These are phyloP conservation scores for Knoxdaviesia capensis DNA, from an alignment of 2,329 filamentous ascomycete genomes.

Conservation along the genomic window DNA sequence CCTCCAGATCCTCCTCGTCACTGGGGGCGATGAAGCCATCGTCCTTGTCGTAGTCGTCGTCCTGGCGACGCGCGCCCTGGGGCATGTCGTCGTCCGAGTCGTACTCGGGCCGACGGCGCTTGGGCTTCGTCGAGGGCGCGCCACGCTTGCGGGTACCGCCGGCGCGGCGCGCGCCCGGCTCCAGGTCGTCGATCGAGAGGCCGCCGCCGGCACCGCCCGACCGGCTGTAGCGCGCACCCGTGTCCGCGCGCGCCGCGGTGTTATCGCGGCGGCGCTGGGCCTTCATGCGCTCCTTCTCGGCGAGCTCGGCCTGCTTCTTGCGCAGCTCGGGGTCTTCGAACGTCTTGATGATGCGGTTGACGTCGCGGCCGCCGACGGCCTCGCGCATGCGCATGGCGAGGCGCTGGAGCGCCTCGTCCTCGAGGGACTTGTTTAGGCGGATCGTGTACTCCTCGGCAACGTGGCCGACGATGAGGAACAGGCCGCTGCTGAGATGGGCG, in stretches of 20 bases:
- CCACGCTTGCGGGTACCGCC: constrained; percentile 32
- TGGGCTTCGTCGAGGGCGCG: constrained; percentile 24
- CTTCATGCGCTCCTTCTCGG: constrained; percentile 54
- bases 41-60: constrained; percentile 61
- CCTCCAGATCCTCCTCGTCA: constrained; percentile 48
- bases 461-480: constrained; percentile 56
- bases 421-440: constrained; percentile 42
- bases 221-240: constrained; percentile 28
- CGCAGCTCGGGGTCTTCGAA: constrained; percentile 57
- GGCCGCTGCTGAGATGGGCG: constrained; percentile 45
- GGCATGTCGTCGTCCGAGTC: constrained; percentile 60
- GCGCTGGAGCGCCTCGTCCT: constrained; percentile 51
- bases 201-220: constrained; percentile 29
- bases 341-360: constrained; percentile 48
- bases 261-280: constrained; percentile 47
- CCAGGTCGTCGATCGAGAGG: constrained; percentile 48
- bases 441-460: constrained; percentile 54
- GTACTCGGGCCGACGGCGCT: constrained; percentile 40
- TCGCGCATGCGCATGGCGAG: constrained; percentile 48
- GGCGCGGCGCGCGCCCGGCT: constrained; percentile 31
- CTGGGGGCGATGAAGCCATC: constrained; percentile 62
- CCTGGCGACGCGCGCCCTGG: constrained; percentile 37
- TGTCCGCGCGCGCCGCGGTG: constrained; percentile 41
- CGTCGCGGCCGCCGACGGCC: constrained; percentile 32
- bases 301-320: constrained; percentile 51